Percentiles rank a stretch among this genome's conserved stretches.
phyloP scores from a whole-genome alignment of 2,329 filamentous ascomycete genomes.

The Epichloe baconii region DNA sequence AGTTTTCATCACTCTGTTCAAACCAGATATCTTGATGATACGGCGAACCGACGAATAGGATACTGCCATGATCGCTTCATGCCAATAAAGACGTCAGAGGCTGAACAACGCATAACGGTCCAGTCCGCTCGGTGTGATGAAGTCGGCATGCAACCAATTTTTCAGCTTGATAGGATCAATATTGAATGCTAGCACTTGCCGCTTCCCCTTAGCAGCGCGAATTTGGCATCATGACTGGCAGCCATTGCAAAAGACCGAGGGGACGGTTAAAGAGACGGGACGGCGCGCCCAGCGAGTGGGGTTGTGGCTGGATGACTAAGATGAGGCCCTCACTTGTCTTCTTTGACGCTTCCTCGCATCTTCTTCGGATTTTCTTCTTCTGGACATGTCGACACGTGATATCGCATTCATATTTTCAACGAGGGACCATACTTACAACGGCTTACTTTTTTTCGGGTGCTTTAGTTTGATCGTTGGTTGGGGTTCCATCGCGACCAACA shows the following conservation, averaged over 20 bases:
- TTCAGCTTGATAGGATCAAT: background rate
- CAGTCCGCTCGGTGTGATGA: background rate
- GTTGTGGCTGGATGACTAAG: background rate
- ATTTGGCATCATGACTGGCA: too few relatives aligned
- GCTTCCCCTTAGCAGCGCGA: too few relatives aligned
- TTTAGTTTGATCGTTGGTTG: background rate
- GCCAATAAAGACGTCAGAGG: background rate
- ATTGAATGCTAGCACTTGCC: too few relatives aligned
- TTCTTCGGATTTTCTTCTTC: background rate
- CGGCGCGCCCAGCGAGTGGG: background rate
- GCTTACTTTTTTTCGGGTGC: background rate
- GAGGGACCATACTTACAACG: background rate
- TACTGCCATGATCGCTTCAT: background rate
- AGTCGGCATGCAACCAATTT: background rate
- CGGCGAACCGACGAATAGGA: background rate
- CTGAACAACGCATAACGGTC: background rate
- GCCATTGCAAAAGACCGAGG: background rate
- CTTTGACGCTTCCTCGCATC: background rate
- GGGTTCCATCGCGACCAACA: background rate
- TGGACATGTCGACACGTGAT: background rate
- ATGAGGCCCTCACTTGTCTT: background rate
- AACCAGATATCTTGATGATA: background rate
- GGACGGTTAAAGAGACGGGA: background rate
- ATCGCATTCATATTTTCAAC: background rate
- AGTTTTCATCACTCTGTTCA: background rate